Conservation (phyloP, 2,329 filamentous ascomycete genomes). For the Coleophoma eucalyptorum region DNA sequence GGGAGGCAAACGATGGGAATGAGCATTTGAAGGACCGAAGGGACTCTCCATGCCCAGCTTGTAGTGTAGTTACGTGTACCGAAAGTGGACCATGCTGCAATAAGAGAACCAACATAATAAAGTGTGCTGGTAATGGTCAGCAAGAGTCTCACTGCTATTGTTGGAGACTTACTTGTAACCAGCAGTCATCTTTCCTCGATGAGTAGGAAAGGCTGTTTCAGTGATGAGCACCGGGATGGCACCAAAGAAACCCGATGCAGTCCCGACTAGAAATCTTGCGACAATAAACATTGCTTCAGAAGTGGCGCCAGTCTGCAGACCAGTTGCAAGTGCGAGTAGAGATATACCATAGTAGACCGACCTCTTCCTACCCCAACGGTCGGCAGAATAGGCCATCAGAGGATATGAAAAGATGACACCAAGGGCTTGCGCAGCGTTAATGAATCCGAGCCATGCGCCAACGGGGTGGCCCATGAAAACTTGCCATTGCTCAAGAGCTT, state of each 20-base stretch:
- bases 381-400: constrained; percentile 26
- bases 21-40: constrained; percentile 29
- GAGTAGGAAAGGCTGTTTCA: constrained; percentile 12
- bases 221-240: constrained; percentile 9
- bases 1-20: constrained; percentile 43
- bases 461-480: constrained; percentile 24
- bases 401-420: constrained; percentile 25
- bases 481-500: constrained; percentile 28
- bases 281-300: constrained; percentile 34
- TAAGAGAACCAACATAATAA: constrained; percentile 32
- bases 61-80: constrained; percentile 20
- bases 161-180: constrained; percentile 30
- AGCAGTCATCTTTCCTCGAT: constrained; percentile 7
- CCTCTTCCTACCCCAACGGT: constrained; percentile 17
- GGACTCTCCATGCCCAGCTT: constrained; percentile 34
- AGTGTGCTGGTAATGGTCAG: constrained; percentile 11
- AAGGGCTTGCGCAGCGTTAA: constrained; percentile 27
- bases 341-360: constrained; percentile 12
- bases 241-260: constrained; percentile 12
- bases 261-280: constrained; percentile 33
- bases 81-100: constrained; percentile 35
- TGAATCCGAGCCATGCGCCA: constrained; percentile 25
- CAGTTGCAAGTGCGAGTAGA: constrained; percentile 36
- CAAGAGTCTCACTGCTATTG: constrained; percentile 10
- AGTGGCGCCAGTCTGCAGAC: constrained; percentile 34